These are phyloP conservation scores for Spencermartinsiella ligniputridi DNA, from an alignment of 1,139 yeast species.

Conservation along the genomic window DNA sequence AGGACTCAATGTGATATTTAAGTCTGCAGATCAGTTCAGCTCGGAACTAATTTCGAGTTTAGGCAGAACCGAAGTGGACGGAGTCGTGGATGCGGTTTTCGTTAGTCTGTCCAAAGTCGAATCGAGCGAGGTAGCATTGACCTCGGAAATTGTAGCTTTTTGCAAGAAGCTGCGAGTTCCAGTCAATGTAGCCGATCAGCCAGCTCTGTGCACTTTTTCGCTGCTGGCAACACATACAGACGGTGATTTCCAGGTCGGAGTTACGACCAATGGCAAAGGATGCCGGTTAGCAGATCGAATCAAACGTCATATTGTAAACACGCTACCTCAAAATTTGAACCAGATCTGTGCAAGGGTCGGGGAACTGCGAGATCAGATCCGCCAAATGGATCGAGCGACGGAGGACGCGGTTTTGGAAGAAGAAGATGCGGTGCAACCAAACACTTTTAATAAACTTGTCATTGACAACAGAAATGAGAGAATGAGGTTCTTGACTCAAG, in stretches of 20 bases:
- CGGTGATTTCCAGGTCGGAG: constrained; percentile 77
- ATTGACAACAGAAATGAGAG: constrained; percentile 50
- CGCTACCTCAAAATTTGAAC: constrained; percentile 67
- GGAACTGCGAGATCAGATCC: constrained; percentile 52
- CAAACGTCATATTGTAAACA: constrained; percentile 63
- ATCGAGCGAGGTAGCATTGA: constrained; percentile 17
- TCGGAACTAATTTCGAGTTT: constrained; percentile 36
- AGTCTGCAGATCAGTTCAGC: constrained; percentile 24
- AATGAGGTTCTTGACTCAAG: constrained; percentile 81
- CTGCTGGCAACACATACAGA: constrained; percentile 65
- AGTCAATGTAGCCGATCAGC: constrained; percentile 69
- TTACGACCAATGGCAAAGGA: constrained; percentile 86
- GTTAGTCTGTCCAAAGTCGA: constrained; percentile 44
- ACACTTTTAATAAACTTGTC: constrained; percentile 56
- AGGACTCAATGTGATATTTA: constrained; percentile 56
- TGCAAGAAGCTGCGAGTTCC: constrained; percentile 72
- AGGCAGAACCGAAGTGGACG: constrained; percentile 63
- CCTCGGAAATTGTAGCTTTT: constrained; percentile 41
- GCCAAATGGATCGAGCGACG: constrained; percentile 42
- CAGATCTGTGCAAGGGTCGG: constrained; percentile 69
- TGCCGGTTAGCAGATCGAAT: constrained; percentile 80
- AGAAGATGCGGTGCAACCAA: constrained; percentile 63
- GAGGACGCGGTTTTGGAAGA: constrained; percentile 52
- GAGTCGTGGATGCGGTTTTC: constrained; percentile 71
- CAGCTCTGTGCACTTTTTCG: constrained; percentile 71